These are phyloP conservation scores for Hypoxylon sp. DNA, from an alignment of 2,329 filamentous ascomycete species.

Conservation along the genomic window DNA sequence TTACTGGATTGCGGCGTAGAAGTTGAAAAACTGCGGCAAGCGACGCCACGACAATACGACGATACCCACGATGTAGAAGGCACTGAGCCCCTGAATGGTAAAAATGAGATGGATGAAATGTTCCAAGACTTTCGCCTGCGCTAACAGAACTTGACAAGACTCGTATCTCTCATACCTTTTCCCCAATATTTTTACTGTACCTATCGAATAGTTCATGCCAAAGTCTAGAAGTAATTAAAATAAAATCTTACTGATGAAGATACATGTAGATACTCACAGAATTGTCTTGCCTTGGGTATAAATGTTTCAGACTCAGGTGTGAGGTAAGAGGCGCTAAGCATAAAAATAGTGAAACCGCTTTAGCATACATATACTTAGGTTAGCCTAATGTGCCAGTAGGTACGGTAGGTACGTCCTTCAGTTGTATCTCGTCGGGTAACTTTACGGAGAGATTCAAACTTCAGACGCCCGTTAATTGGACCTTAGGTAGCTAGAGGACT, in stretches of 20 bases:
- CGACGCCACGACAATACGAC: constrained; percentile 26
- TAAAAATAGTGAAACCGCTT: constrained; percentile 5
- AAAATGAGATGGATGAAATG: constrained; percentile 27
- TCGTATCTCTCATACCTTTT: not conserved
- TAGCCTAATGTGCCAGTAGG: not conserved
- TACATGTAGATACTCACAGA: not conserved
- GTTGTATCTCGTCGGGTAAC: constrained; percentile 15
- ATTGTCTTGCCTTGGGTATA: not conserved
- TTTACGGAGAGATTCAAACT: constrained; percentile 5
- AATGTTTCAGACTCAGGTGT: constrained; percentile 23
- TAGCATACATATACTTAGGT: not conserved
- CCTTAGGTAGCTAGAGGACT: constrained; percentile 11
- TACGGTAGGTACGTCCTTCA: too few relatives aligned
- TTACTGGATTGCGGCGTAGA: not conserved
- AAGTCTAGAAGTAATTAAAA: too few relatives aligned
- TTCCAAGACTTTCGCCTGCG: not conserved
- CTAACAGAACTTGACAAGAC: not conserved
- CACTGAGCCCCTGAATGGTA: constrained; percentile 26
- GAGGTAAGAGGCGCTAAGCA: constrained; percentile 27
- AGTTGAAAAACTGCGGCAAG: constrained; percentile 23
- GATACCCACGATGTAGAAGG: constrained; percentile 24
- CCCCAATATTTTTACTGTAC: too few relatives aligned
- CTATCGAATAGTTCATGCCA: too few relatives aligned
- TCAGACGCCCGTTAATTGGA: not conserved
- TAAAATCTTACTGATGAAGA: too few relatives aligned